Base-by-base conservation (phyloP, 2,329 filamentous ascomycete genomes). In the Amylocarpus encephaloides region DNA sequence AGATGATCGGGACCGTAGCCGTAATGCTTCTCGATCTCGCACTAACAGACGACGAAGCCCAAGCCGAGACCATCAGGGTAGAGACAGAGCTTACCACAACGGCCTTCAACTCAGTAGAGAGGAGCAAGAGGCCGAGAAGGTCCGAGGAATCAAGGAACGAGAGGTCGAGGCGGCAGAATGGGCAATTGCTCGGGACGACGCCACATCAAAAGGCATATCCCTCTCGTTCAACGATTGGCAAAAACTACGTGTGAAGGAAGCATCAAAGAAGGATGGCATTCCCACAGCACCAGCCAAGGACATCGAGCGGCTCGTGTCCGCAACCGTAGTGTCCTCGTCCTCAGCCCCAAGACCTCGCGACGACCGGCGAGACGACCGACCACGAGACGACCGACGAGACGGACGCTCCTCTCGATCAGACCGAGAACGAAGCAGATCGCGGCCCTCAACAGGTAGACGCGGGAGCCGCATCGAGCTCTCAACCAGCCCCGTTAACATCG, bases 131-230 rank as follows among this genome's bases (percentile, higher is more conserved):
- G 51, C 56, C 16, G 57, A 78, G 73, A 83, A 83, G 62, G 74
- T 77, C 56, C 76, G 77, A 51, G 79, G 82, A 59, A 79, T 81
- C 47, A 78, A 74, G 63, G 79, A 80, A 62, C 75, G 80, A 45
- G 79, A 83, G 63, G 75, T 75, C 55, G 80, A 83, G 64, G 81
- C 81, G 35, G 83, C 82, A 63, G 79, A 78, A 4, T 84, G 83
- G 58, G 68, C 83, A 34, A 79, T 79, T 6, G 79, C 78, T 2
- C 78, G 82, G 58, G 76, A 78, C 54, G 79, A 82, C 57, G 79
- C 80, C 30, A 72, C 77, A 29, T 73, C 74, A 43, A 82, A 82
- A 61, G 79, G 79, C 36, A 77, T 78, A 1, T 66, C 80, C 16
- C 77, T 78, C 0, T 76, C 77, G 35, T 60, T 40, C 43, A 43